Evolutionary conservation across 495 filamentous ascomycete species (phyloP), one percentile per base, ranked within the genome.

Genomic region (Bombardia bombarda): DNA sequence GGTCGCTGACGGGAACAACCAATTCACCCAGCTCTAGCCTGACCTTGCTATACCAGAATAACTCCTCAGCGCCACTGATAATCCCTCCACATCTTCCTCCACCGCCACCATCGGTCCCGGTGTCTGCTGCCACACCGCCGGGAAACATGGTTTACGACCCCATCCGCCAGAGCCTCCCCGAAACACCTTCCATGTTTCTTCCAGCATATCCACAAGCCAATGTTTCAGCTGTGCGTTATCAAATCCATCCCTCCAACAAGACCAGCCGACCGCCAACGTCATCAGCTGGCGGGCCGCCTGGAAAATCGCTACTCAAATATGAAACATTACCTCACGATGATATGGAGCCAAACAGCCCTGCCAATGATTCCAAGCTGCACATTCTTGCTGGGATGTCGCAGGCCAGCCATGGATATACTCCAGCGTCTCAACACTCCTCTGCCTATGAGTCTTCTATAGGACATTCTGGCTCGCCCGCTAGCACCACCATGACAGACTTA

Each of bases 1-100:
- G 80, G 76, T 83, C 84, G 25, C 71, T 90, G 16, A 87, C 86
- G 2, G 86, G 86, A 34, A 86, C 82, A 12, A 87, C 83, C 20
- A 85, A 89, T 53, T 89, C 85, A 14, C 83, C 85, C 6, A 86
- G 83, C 50, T 80, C 84, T 0, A 88, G 83, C 53, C 63, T 90
- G 3, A 87, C 85, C 1, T 66, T 86, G 32, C 68, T 87, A 32
- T 87, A 83, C 52, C 78, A 84, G 43, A 77, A 65, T 31, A 55
- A 55, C 33, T 55, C 43, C 34, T 41, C 62, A 17, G 52, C 52
- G 0, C 41, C 52, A 0, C 37, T 38, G 14, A 19, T 46, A 23
- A 19, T 21, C 33, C 61, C 40, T 12, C 42, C 42, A n/a, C n/a
- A n/a, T 46, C 52, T 44, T 13, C 50, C 37, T n/a, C 57, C 38